These are phyloP conservation scores for Tylopilus rubrobrunneus DNA, from an alignment of 768 basidiomycete genomes.

Conservation along the genomic window DNA sequence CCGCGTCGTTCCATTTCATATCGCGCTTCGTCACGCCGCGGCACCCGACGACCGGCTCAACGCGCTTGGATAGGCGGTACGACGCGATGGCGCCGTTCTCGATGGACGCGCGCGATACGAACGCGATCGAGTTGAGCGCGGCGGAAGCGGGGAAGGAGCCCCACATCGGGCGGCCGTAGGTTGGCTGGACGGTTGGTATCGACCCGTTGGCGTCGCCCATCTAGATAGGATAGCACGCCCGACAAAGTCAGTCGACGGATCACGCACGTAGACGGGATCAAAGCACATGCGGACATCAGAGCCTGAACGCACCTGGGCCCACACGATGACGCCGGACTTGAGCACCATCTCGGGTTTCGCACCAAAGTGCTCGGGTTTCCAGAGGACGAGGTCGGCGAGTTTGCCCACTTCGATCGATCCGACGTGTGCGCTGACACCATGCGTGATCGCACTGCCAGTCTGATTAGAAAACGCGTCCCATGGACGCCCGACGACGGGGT, in stretches of 20 bases:
- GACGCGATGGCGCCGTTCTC: slow-evolving; percentile 51
- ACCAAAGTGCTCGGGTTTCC: slow-evolving; percentile 94
- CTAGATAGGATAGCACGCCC: slow-evolving; percentile 19
- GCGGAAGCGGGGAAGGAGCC: slow-evolving; percentile 74
- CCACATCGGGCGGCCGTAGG: slow-evolving; percentile 91
- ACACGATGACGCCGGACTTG: slow-evolving; percentile 91
- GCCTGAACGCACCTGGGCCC: slow-evolving; percentile 63
- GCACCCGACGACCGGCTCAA: slow-evolving; percentile 75
- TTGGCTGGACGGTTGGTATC: slow-evolving; percentile 93
- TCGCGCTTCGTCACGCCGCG: slow-evolving; percentile 74
- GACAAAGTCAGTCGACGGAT: background rate
- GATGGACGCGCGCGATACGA: slow-evolving; percentile 78
- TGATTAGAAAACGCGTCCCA: slow-evolving; percentile 26
- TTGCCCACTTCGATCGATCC: slow-evolving; percentile 80
- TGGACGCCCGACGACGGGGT: background rate
- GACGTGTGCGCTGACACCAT: slow-evolving; percentile 85
- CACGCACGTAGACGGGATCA: background rate
- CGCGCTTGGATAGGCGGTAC: slow-evolving; percentile 68
- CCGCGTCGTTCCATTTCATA: slow-evolving; percentile 89
- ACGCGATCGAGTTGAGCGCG: slow-evolving; percentile 78
- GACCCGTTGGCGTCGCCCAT: slow-evolving; percentile 98
- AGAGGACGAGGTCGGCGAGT: slow-evolving; percentile 91
- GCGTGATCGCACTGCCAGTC: slow-evolving; percentile 69
- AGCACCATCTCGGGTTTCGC: slow-evolving; percentile 90
- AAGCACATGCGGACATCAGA: background rate